Conservation (phyloP, 768 basidiomycete genomes). For the Tulasnella sp. region DNA sequence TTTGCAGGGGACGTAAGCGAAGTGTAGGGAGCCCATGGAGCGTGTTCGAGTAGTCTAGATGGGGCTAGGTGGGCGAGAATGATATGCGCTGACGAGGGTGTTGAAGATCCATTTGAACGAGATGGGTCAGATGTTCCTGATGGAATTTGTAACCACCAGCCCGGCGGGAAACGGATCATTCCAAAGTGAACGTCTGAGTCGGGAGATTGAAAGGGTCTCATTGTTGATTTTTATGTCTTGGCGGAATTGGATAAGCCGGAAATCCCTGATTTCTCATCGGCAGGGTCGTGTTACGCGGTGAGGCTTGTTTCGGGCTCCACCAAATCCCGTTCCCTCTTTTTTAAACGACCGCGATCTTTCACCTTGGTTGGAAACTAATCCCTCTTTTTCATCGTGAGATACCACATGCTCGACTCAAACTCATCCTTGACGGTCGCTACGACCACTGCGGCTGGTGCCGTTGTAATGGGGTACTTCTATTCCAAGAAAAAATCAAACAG, state of each 20-base stretch:
- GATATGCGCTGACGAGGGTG: no score
- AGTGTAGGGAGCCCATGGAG: no score
- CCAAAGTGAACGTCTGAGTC: no score
- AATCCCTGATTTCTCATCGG: not conserved
- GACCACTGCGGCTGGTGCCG: not conserved
- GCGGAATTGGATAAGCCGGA: no score
- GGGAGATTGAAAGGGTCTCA: no score
- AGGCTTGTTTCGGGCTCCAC: not conserved
- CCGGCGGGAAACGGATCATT: no score
- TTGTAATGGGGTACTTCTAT: not conserved
- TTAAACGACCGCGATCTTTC: not conserved
- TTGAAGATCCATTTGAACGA: not conserved
- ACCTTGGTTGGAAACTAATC: not conserved
- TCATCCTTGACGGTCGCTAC: not conserved
- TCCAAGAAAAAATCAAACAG: not conserved
- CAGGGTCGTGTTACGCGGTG: not conserved
- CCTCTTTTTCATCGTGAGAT: not conserved
- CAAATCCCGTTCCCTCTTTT: not conserved
- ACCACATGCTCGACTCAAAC: not conserved
- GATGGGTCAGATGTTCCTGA: no score
- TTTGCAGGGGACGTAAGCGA: no score
- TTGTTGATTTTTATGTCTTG: no score
- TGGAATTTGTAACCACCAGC: no score
- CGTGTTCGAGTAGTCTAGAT: no score
- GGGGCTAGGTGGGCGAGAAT: no score